These are phyloP conservation scores for Coffea humblotiana DNA, from an alignment of 305 asterid species.

Conservation along the genomic window DNA sequence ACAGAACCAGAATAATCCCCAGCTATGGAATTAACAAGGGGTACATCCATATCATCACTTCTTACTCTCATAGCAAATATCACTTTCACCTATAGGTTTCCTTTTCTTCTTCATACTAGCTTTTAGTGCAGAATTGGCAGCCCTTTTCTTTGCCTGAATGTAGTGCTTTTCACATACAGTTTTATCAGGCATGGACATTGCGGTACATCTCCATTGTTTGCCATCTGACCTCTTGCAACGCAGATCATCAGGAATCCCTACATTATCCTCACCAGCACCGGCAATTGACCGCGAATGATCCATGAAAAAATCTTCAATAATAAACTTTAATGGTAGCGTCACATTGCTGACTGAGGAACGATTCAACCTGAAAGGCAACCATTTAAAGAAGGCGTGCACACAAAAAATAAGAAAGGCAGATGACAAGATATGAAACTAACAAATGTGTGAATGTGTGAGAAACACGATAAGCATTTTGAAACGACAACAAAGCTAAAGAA, in stretches of 20 bases:
- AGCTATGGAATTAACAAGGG: constrained; percentile 53
- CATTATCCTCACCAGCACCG: constrained; percentile 76
- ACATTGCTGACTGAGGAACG: constrained; percentile 20
- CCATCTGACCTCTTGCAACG: constrained; percentile 99
- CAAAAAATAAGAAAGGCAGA: not conserved
- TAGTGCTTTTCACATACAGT: constrained; percentile 99
- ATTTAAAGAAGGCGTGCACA: not conserved
- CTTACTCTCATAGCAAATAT: constrained; percentile 81
- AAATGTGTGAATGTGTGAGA: not conserved
- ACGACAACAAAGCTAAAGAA: not conserved
- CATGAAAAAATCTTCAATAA: constrained; percentile 42
- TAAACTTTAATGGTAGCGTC: constrained; percentile 17
- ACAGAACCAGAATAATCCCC: constrained; percentile 67
- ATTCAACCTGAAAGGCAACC: constrained; percentile 35
- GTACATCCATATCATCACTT: constrained; percentile 93
- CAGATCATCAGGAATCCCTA: constrained; percentile 89
- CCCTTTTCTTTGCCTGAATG: constrained; percentile 99
- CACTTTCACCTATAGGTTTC: constrained; percentile 67
- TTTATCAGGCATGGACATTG: constrained; percentile 99
- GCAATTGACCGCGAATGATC: constrained; percentile 70
- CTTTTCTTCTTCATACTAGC: constrained; percentile 86
- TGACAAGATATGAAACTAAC: not conserved
- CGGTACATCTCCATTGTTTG: constrained; percentile 99
- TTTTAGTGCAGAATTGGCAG: constrained; percentile 96
- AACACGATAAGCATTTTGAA: not conserved